Evolutionary conservation across 2,329 filamentous ascomycete genomes (phyloP), one percentile per base, ranked within the genome.

Genomic region (Colletotrichum sublineola): DNA sequence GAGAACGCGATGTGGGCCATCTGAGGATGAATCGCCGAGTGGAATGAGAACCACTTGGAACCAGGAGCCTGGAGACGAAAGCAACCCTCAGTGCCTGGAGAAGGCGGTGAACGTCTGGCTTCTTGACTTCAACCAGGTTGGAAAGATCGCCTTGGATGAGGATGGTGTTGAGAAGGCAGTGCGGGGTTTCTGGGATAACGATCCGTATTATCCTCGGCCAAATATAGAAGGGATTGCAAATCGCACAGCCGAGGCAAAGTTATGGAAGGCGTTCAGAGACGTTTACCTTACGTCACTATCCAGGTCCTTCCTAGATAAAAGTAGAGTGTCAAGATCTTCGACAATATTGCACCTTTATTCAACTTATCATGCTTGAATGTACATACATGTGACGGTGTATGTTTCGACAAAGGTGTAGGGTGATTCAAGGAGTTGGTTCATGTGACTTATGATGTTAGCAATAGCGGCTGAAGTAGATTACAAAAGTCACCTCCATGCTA

Each of bases 121-220:
- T 7, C 20, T 57, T 3, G 55, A 57, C 20, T 57, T 40, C 55
- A 57, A 57, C 33, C 18, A 36, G 20, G 8, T 60, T 5, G 46
- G 9, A 8, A 50, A 29, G 44, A n/a, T 50, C 46, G 8, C 3
- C 46, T 24, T 14, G 46, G 46, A 50, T 14, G n/a, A 33, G 18
- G 42, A 31, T 18, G 57, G 57, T 2, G 12, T 48, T 14, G 29
- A n/a, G 8, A 24, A n/a, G 3, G 58, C 58, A 7, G 58, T 38
- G 1, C 36, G 11, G 6, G 58, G 14, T 9, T 62, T 62, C 42
- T 62, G 58, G 58, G 58, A 62, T 3, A 62, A 48, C n/a, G 58
- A 62, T 24, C 58, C 58, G 11, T 62, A 48, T 11, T 62, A n/a
- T 9, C 58, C 58, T 6, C 20, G 58, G n/a, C 42, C 58, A 9